Evolutionary conservation across 441 rosid genomes (phyloP).

Genomic region (Aquilaria agallochum): DNA sequence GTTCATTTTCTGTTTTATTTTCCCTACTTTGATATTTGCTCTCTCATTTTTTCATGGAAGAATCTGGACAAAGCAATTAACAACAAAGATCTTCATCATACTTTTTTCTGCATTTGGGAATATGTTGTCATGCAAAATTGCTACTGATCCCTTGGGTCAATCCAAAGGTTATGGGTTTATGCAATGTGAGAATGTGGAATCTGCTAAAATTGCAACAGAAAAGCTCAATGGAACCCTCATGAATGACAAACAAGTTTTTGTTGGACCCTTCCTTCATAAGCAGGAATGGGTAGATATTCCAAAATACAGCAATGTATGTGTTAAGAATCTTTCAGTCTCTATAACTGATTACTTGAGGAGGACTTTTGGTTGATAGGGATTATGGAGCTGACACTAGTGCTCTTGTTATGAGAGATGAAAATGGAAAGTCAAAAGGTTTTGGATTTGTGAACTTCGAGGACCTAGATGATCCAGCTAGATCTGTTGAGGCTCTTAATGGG

Average conservation of each 20-base stretch:
- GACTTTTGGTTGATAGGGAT: conserved; percentile 32
- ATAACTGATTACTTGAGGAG: conserved; percentile 35
- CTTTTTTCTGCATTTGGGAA: conserved; percentile 41
- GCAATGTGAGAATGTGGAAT: conserved; percentile 45
- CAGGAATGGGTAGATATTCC: conserved; percentile 42
- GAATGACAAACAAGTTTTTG: conserved; percentile 41
- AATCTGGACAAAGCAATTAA: conserved; percentile 56
- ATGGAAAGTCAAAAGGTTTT: conserved; percentile 47
- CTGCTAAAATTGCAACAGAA: conserved; percentile 40
- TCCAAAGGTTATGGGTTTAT: conserved; percentile 51
- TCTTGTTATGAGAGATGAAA: conserved; percentile 51
- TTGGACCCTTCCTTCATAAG: conserved; percentile 46
- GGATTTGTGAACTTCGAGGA: conserved; percentile 58
- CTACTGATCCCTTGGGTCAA: conserved; percentile 40
- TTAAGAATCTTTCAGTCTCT: conserved; percentile 41
- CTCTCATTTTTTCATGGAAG: conserved; percentile 21
- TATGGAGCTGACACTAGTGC: conserved; percentile 44
- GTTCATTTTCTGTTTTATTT: not conserved
- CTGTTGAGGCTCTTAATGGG: conserved; percentile 52
- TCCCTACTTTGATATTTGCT: conserved; percentile 7
- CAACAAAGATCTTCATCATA: conserved; percentile 46
- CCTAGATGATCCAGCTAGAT: conserved; percentile 44
- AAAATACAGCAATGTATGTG: conserved; percentile 43
- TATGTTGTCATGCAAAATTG: conserved; percentile 48
- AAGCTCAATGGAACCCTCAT: conserved; percentile 40